Base-by-base conservation (phyloP, 768 basidiomycete genomes). In the Sistotremastrum suecicum region DNA sequence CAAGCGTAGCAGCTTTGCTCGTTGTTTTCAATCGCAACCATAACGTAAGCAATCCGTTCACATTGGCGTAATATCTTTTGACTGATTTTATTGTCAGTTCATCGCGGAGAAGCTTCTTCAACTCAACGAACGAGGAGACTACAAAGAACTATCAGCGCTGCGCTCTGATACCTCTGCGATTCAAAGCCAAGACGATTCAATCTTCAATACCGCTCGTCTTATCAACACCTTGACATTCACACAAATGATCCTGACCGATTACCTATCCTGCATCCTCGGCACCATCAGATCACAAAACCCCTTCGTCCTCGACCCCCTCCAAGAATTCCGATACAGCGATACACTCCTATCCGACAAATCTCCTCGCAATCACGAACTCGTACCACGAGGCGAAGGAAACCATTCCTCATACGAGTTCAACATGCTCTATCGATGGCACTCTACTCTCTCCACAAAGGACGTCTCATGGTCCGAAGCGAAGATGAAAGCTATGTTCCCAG, bases 361-460 rank as follows among this genome's bases (percentile, higher is more conserved):
- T 20, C 20, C 20, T 20, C 20, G 20, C 0, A 54, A 66, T 48
- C 81, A 83, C 51, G 63, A 65, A 1, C 58, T 82, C 46, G 62
- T 71, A 8, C 72, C 76, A 34, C 71, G 76, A 7, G 86, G 85
- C 34, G 65, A 78, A 56, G 86, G 86, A 42, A 88, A 88, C 54
- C 76, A 74, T 35, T 74, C 76, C 48, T 83, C 84, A 0, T 57
- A 85, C 34, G 86, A 88, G 60, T 87, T 88, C 66, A 87, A 71
- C 54, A 51, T 72, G 28, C 56, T 71, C 11, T 70, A 72, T 52
- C 51, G 57, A 37, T 85, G 83, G 83, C 83, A 85, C 53, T 65
- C 83, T 12, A 68, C 77, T 1, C 55, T 81, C 1, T 76, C 75
- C 5, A 56, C 63, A 42, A 50, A 66, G 39, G 80, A 85, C 58